These are phyloP conservation scores for Codiaeum variegatum DNA, from an alignment of 441 rosid species.

Conservation along the genomic window DNA sequence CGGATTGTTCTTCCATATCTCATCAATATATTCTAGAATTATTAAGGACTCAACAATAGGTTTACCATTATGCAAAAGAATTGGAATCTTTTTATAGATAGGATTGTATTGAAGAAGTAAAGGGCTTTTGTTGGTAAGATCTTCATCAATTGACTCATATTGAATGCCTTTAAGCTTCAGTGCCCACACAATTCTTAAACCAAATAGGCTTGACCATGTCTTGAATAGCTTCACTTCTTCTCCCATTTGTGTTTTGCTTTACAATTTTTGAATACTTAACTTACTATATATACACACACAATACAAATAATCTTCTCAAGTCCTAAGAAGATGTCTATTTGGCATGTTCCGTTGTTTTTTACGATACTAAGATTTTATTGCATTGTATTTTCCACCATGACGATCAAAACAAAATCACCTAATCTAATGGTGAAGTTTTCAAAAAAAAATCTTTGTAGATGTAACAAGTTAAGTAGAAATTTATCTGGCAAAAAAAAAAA, in stretches of 20 bases:
- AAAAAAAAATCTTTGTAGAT: too few species aligned
- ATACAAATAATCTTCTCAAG: neutral
- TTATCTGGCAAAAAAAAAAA: too few species aligned
- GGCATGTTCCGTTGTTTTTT: neutral
- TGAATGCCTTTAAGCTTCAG: constrained; percentile 23
- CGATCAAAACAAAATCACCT: too few species aligned
- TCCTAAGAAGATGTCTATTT: neutral
- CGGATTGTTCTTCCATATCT: constrained; percentile 24
- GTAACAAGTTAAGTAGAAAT: too few species aligned
- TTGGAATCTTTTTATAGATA: constrained; percentile 29
- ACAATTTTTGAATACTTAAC: neutral
- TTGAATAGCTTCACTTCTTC: constrained; percentile 28
- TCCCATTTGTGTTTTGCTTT: neutral
- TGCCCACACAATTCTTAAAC: constrained; percentile 26
- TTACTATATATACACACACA: neutral
- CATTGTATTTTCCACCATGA: too few species aligned
- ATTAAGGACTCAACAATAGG: constrained; percentile 25
- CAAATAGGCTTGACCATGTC: constrained; percentile 32
- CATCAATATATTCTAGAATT: constrained; percentile 29
- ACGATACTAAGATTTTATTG: too few species aligned
- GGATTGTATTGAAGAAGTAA: constrained; percentile 26
- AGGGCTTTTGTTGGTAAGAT: constrained; percentile 25
- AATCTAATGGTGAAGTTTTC: too few species aligned
- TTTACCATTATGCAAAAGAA: constrained; percentile 23
- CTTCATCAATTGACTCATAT: constrained; percentile 24